Base-by-base conservation (phyloP, 2,329 filamentous ascomycete species). In the Sclerotinia subarctica region DNA sequence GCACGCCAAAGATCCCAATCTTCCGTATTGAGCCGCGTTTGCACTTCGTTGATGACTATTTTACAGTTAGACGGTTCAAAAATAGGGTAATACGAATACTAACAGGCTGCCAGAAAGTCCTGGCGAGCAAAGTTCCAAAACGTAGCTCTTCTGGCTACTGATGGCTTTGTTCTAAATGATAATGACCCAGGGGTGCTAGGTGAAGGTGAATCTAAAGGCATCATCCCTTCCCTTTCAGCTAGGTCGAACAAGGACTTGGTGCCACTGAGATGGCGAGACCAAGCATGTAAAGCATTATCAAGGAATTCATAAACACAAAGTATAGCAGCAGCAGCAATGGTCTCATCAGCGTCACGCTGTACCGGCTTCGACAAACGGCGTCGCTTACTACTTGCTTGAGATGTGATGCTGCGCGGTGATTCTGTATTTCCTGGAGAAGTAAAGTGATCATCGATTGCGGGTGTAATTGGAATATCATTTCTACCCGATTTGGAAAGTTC, bases 51-150 rank as follows among this genome's bases (percentile, higher is more conserved):
- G 72, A 89, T 86, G 72, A 85, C 82, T 79, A 71, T 19, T 44
- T 17, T 19, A 54, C 54, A 46, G 24, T 66, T 66, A 66, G 64
- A 52, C 2, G 32, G 13, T 7, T 60, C 32, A 42, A 21, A 17
- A 19, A 29, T 49, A 42, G 21, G 10, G 13, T 42, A 15, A 21
- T 42, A 17, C 26, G 17, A 13, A 64, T 56, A 78, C 81, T 78
- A 76, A 83, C 85, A 88, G 64, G 87, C 87, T 73, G 86, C 84
- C 42, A 89, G 79, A 78, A 89, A 87, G 71, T 90, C 87, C 72
- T 90, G 87, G 32, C 87, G 80, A 21, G 87, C 87, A 75, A 89
- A 87, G 71, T 88, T 89, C 87, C 87, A 90, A 74, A 90, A 90
- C 0, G 85, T 86, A 8, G 87, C 86, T 74, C 80, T 82, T 26